Base-by-base conservation (phyloP, 495 filamentous ascomycete genomes). In the Neurospora tetraspora region DNA sequence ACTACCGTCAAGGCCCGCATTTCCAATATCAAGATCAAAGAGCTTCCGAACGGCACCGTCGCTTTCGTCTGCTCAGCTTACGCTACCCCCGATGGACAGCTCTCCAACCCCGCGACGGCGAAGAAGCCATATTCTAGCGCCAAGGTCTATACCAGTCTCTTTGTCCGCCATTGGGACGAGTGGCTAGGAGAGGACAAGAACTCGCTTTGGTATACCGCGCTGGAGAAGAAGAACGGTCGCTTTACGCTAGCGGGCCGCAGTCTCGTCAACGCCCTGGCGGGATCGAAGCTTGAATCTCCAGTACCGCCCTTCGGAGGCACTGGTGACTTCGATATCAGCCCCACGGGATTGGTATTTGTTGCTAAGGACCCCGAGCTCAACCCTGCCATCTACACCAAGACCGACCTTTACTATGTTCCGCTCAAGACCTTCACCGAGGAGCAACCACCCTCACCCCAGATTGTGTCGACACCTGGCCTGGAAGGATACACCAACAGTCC, bases 361-460 rank as follows among this genome's bases (percentile, higher is more conserved):
- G 89, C 94, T 1, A 96, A 93, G 76, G 94, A 96, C 76, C 94
- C 94, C 0, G 85, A 86, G 8, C 77, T 96, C 5, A 89, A 93
- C 74, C 89, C 90, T 5, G 94, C 95, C 0, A 86, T 89, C 14
- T 90, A 96, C 81, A 98, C 95, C 5, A 92, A 94, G 74, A 91
- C 90, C 42, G 89, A 92, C 71, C 82, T 93, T 36, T 94, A 93
- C 79, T 90, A 90, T 74, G 86, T 93, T 8, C 87, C 91, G 2
- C 85, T 96, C 12, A 81, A 84, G 78, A 84, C 82, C 16, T 89
- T 89, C 74, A 83, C 88, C 69, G 87, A 88, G 70, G 53, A 79
- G 14, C 83, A 85, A 47, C 79, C 87, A 2, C 83, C 85, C 2
- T 27, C 73, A 1, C 85, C 85, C 14, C 79, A 81, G 70, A 74